Base-by-base conservation (phyloP, 202 grass and related monocot genomes). In the Panicum virgatum region DNA sequence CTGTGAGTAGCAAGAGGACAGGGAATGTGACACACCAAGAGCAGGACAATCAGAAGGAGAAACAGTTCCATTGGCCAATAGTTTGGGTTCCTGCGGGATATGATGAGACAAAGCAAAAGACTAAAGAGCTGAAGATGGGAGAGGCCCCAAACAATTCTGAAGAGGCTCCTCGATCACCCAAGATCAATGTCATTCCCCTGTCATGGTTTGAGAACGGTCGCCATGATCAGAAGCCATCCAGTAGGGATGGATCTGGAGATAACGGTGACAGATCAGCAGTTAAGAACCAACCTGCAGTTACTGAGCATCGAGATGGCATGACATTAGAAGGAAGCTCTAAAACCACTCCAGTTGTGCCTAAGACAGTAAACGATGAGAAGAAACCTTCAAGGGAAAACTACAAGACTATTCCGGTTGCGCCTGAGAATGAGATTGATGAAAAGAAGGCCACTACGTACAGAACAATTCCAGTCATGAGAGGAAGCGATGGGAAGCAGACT, bases 111-210 rank as follows among this genome's bases (percentile, higher is more conserved):
- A 85, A 86, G 18, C 72, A 86, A 25, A 46, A 88, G 53, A 37
- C 11, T 40, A 86, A 82, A 80, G 88, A 88, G 25, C 48, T 40
- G 15, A 84, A 91, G 84, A 43, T 71, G 3, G 69, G 61, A 65
- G 68, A 72, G 72, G 82, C 57, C 5, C 71, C 61, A 36, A 75
- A 73, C 63, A 57, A 46, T 34, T 61, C 82, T 37, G 83, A 88
- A 79, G 92, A 86, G 65, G 57, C 79, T 53, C 74, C 54, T 15
- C 74, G 9, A 20, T 87, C 90, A 54, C 84, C 92, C 12, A 89
- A 83, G 12, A 76, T 98, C 36, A 93, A 85, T 76, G 88, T 93
- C 39, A 86, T 98, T 80, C 95, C 95, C 9, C 5, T 98, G 26
- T 88, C 88, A 69, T 92, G 91, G 89, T 85, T 92, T 67, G 82